Evolutionary conservation across 768 basidiomycete species (phyloP).

Genomic region (Boletus sp.): DNA sequence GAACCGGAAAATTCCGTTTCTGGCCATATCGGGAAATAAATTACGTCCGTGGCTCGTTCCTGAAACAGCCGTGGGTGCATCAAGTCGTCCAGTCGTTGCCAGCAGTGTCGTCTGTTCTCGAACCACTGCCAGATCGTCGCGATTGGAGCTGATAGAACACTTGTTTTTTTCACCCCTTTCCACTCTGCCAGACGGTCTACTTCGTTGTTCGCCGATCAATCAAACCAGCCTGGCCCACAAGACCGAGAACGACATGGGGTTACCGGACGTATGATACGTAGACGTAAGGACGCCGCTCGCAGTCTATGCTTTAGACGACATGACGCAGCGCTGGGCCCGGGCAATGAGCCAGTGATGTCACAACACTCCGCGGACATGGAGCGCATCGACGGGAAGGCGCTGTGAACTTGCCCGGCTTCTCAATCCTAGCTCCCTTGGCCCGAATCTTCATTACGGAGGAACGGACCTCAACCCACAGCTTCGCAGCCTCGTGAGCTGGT

Average conservation of each 20-base stretch:
- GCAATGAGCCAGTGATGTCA: conserved; percentile 2
- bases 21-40: conserved; percentile 29
- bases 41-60: conserved; percentile 19
- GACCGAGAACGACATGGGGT: conserved; percentile 4
- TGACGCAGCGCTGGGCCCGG: background rate
- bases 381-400: conserved; percentile 3
- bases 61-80: conserved; percentile 26
- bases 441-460: conserved; percentile 22
- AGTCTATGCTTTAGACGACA: background rate
- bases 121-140: conserved; percentile 19
- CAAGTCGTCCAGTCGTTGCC: conserved; percentile 7
- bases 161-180: conserved; percentile 5
- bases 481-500: conserved; percentile 13
- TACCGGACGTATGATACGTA: background rate
- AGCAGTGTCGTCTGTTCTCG: conserved; percentile 13
- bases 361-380: conserved; percentile 28
- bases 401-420: conserved; percentile 16
- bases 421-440: conserved; percentile 6
- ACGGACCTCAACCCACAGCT: conserved; percentile 9
- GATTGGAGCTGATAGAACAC: conserved; percentile 25
- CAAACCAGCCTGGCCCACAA: conserved; percentile 3
- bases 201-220: conserved; percentile 23
- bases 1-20: conserved; percentile 24
- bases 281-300: conserved; percentile 1
- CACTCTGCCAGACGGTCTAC: conserved; percentile 1